Conservation (phyloP, 2,329 filamentous ascomycete species). For the Penicillium verrucosum region DNA sequence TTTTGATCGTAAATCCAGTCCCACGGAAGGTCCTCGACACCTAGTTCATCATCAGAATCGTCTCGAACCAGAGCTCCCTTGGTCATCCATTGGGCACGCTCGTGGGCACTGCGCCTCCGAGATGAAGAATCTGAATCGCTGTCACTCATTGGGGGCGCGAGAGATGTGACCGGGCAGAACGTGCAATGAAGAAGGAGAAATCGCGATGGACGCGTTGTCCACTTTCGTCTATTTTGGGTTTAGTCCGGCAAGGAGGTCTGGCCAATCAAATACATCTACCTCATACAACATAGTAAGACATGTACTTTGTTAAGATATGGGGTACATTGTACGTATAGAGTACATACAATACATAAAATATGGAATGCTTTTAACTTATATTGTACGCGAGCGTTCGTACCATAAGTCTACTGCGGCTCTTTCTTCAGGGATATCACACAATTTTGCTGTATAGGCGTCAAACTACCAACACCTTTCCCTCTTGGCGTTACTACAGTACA, state of each 20-base stretch:
- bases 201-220: slow-evolving; percentile 34
- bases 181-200: slow-evolving; percentile 9
- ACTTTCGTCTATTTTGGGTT: slow-evolving; percentile 30
- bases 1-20: slow-evolving; percentile 66
- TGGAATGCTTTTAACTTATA: neutral
- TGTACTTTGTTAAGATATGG: neutral
- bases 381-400: neutral
- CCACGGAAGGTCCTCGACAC: slow-evolving; percentile 69
- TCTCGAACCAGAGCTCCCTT: slow-evolving; percentile 66
- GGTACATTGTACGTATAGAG: neutral
- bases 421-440: neutral
- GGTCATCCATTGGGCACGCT: slow-evolving; percentile 50
- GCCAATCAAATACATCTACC: slow-evolving; percentile 17
- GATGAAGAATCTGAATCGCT: slow-evolving; percentile 16
- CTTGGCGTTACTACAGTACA: no score
- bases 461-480: neutral
- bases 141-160: slow-evolving; percentile 3
- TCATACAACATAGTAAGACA: neutral
- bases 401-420: neutral
- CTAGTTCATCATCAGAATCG: slow-evolving; percentile 85
- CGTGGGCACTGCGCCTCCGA: slow-evolving; percentile 26
- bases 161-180: neutral
- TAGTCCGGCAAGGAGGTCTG: slow-evolving; percentile 16
- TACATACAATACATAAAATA: neutral
- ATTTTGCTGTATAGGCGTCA: neutral